phyloP scores from a whole-genome alignment of 2,329 filamentous ascomycete species.

The Xylaria multiplex region DNA sequence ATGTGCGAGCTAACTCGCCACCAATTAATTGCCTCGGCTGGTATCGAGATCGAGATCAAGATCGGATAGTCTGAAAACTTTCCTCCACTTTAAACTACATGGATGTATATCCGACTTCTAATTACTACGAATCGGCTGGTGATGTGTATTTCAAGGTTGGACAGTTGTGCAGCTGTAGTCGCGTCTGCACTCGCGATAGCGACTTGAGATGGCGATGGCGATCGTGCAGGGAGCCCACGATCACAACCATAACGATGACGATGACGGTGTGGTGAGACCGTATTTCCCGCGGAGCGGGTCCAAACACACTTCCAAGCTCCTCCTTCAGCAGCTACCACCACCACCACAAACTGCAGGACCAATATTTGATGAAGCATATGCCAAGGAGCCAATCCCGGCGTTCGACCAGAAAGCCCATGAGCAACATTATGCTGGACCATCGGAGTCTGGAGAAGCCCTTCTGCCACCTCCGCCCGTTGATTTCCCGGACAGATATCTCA shows the following conservation, averaged over 20 bases:
- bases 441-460: slow-evolving; percentile 26
- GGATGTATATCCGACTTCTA: background rate
- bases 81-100: slow-evolving; percentile 5
- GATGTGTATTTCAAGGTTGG: background rate
- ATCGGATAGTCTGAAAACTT: slow-evolving; percentile 1
- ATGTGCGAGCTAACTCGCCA: background rate
- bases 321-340: slow-evolving; percentile 22
- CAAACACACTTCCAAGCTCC: slow-evolving; percentile 22
- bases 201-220: background rate
- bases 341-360: slow-evolving; percentile 22
- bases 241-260: background rate
- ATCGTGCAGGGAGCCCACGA: too few relatives aligned
- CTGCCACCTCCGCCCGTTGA: slow-evolving; percentile 17
- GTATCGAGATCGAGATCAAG: background rate
- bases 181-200: background rate
- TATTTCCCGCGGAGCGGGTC: slow-evolving; percentile 33
- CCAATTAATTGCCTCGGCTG: background rate
- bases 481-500: slow-evolving; percentile 26
- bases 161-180: background rate
- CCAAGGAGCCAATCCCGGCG: slow-evolving; percentile 13
- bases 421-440: slow-evolving; percentile 15
- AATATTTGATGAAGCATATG: slow-evolving; percentile 12
- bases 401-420: slow-evolving; percentile 20
- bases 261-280: background rate
- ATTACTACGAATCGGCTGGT: background rate